A percentile compares a stretch with the other conserved stretches of the same genome.
These are phyloP conservation scores for Sherardia arvensis DNA, from an alignment of 257 asterid species.

Conservation along the genomic window DNA sequence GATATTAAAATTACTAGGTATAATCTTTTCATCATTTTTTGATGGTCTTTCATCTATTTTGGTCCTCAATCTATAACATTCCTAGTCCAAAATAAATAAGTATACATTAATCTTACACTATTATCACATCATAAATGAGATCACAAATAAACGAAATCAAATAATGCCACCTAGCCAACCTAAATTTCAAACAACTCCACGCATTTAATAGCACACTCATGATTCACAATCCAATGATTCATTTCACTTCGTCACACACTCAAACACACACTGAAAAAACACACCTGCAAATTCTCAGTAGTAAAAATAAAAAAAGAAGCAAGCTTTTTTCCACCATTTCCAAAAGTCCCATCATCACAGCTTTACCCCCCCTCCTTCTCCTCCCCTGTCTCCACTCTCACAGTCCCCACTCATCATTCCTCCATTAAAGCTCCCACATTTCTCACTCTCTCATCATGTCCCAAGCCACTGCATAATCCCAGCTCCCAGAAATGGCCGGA, in stretches of 20 bases:
- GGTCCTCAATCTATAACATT: too few relatives aligned
- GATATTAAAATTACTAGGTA: too few relatives aligned
- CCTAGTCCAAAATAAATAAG: too few relatives aligned
- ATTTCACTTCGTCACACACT: background rate
- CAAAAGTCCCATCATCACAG: constrained; percentile 53
- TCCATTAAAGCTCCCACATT: constrained; percentile 7
- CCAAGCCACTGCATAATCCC: background rate
- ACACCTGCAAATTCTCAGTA: background rate
- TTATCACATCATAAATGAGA: too few relatives aligned
- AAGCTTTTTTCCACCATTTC: constrained; percentile 23
- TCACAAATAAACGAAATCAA: too few relatives aligned
- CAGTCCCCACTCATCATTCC: constrained; percentile 17
- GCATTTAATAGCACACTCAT: background rate
- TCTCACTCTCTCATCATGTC: constrained; percentile 8
- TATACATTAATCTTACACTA: too few relatives aligned
- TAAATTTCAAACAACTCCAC: background rate
- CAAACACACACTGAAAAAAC: background rate
- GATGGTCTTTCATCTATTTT: too few relatives aligned
- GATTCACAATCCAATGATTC: background rate
- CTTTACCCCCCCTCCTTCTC: constrained; percentile 13
- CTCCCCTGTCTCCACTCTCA: background rate
- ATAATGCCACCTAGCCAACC: background rate
- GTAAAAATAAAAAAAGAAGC: background rate
- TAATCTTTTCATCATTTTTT: too few relatives aligned
- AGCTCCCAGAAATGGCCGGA: background rate